Evolutionary conservation across 164 flowering plant genomes (phyloP), one percentile per base, ranked within the genome.

Genomic region (Stephania cephalantha): DNA sequence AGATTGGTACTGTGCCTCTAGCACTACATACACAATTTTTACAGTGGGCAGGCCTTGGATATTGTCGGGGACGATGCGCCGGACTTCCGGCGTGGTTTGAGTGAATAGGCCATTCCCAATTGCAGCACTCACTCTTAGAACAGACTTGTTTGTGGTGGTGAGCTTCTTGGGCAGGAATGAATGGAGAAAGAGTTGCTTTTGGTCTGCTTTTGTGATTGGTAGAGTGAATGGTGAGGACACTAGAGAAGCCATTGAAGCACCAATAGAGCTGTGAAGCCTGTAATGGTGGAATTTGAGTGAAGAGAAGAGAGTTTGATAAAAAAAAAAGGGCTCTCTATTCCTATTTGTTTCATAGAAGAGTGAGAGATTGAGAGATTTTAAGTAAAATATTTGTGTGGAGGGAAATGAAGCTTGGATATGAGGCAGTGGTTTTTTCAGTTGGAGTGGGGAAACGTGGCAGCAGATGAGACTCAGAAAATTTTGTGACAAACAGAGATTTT

Each of bases 1-100:
- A 6, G 98, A 90, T 48, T 96, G 98, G 81, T 96, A 96, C 77
- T 96, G 99, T 46, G 99, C 99, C 80, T 96, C 99, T 4, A 96
- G 83, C 6, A 96, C 99, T 1, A 96, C 99, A 78, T 96, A 96
- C 44, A 96, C 99, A 52, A 96, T 79, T 76, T 93, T 96, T 15
- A 96, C 99, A 1, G 85, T 88, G 15, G 99, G 97, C 11, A 92
- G 85, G 63, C 82, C 81, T 5, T 63, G 70, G 44, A 72, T 72
- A 22, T 85, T 84, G 1, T 87, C 89, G 0, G 99, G 99, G 6
- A 93, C 84, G 71, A 96, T 89, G 74, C 99, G 73, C 0, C 99
- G 90, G 31, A 93, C 98, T 71, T 96, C 99, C 1, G 76, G 99
- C 0, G 93, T 80, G 13, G 98, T 92, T 79, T 96, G 99, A 7